Percentiles rank a stretch among this genome's conserved stretches.
Conservation (phyloP, 2,329 filamentous ascomycete genomes). For the Neofusicoccum laricinum region DNA sequence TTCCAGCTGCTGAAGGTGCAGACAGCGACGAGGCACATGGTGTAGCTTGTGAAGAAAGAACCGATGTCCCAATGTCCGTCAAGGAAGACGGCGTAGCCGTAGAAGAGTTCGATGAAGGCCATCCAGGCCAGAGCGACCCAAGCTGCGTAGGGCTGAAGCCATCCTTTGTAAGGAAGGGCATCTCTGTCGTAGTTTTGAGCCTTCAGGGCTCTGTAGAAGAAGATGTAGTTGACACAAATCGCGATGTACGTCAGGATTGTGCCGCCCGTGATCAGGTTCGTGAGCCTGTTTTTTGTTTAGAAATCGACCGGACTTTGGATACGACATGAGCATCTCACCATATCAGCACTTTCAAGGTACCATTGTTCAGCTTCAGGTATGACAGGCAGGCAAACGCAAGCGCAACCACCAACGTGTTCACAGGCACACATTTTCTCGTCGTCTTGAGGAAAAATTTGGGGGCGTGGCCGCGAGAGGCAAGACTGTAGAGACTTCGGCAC, state of each 20-base stretch:
- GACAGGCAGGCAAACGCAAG: constrained; percentile 67
- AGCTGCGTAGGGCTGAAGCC: constrained; percentile 41
- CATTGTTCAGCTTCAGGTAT: constrained; percentile 71
- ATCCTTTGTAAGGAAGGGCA: constrained; percentile 46
- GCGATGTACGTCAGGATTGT: constrained; percentile 49
- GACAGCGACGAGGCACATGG: constrained; percentile 45
- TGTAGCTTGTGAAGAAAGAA: constrained; percentile 50
- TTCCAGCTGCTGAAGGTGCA: constrained; percentile 32
- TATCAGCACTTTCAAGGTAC: constrained; percentile 63
- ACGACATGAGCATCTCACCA: constrained; percentile 44
- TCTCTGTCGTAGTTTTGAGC: constrained; percentile 49
- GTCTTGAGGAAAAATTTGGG: constrained; percentile 56
- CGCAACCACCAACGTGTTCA: constrained; percentile 67
- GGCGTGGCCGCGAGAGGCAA: constrained; percentile 53
- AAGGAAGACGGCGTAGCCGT: constrained; percentile 49
- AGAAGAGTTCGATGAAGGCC: constrained; percentile 25
- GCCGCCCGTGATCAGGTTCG: constrained; percentile 69
- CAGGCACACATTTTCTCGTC: constrained; percentile 64
- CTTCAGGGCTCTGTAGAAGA: constrained; percentile 53
- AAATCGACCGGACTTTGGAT: too few relatives aligned
- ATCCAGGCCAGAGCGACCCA: constrained; percentile 8
- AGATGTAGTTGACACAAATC: constrained; percentile 57
- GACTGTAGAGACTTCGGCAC: constrained; percentile 42
- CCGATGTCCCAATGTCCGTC: constrained; percentile 40
- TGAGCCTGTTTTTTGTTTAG: constrained; percentile 41